phyloP scores from a whole-genome alignment of 108 stramenopile genomes.

The Fragilariopsis cylindrus region DNA sequence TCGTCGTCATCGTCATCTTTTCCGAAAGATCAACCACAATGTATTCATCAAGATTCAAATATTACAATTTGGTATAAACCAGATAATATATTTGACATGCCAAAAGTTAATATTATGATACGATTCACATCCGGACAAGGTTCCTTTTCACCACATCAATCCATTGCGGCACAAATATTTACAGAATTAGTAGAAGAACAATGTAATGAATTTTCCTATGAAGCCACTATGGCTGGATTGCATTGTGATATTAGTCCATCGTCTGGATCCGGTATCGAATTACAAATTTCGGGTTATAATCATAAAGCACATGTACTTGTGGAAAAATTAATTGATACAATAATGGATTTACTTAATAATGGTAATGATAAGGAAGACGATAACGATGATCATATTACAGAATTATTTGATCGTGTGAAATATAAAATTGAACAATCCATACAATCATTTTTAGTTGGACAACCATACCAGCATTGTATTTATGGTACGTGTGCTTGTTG shows the following conservation, averaged over 20 bases:
- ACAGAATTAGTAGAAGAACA: slow-evolving; percentile 51
- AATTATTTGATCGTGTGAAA: slow-evolving; percentile 60
- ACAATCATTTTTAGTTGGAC: slow-evolving; percentile 53
- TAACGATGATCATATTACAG: slow-evolving; percentile 21
- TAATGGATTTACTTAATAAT: slow-evolving; percentile 10
- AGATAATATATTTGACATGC: slow-evolving; percentile 72
- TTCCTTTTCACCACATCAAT: slow-evolving; percentile 17
- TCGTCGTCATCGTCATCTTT: slow-evolving; percentile 15
- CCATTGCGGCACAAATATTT: slow-evolving; percentile 45
- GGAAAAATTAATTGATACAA: slow-evolving; percentile 48
- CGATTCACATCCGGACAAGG: slow-evolving; percentile 13
- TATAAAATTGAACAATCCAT: slow-evolving; percentile 50
- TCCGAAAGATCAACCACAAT: slow-evolving; percentile 26
- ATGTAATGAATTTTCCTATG: slow-evolving; percentile 64
- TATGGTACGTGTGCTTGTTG: background rate
- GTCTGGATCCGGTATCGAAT: slow-evolving; percentile 35
- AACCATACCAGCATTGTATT: slow-evolving; percentile 74
- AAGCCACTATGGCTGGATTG: slow-evolving; percentile 69
- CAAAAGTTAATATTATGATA: slow-evolving; percentile 69
- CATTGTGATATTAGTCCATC: slow-evolving; percentile 36
- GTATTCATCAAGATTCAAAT: slow-evolving; percentile 21
- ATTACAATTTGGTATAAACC: slow-evolving; percentile 71
- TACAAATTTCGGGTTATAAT: slow-evolving; percentile 68
- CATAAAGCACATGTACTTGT: slow-evolving; percentile 77
- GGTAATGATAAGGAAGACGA: background rate